Evolutionary conservation across 1,284 basidiomycete genomes (phyloP), one percentile per base, ranked within the genome.

Genomic region (Marasmius sp.): DNA sequence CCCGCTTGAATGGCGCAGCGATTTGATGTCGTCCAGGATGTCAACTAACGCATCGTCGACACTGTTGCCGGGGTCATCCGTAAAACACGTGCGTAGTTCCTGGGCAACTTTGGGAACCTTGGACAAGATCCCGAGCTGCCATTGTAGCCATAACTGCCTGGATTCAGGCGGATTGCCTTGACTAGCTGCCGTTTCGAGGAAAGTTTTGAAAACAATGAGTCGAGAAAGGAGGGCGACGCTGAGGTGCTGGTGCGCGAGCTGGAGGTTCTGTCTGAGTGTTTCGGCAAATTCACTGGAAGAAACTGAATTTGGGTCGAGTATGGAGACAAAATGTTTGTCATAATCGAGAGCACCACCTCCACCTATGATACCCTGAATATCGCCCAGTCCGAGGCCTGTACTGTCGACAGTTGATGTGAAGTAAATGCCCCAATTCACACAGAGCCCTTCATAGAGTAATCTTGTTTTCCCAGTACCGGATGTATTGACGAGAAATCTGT

Each of bases 381-480:
- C 57, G 9, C 8, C 10, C 7, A 50, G 34, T 6, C 50, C 48
- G 14, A 59, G 49, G 7, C 9, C 18, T 14, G 5, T 14, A 27
- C 49, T 52, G 33, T 59, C 58, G 16, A 59, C 48, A 5, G 14
- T 10, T 10, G 58, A 49, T 2, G 58, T 59, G 6, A 59, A 45
- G 39, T 51, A 59, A 33, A 59, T 8, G 16, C 58, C 58, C 58
- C 58, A 59, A 14, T 59, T 18, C 7, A 22, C 49, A 27, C 49
- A 52, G 12, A 59, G 49, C 16, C 58, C 49, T 53, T 59, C 58
- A 33, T 37, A 53, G 12, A 59, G 34, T 5, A 59, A 37, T 1
- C 58, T 34, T 2, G 58, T 59, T 41, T 59, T 59, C 11, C 58
- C 58, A 0, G 58, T 37, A 6, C 58, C 58, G 16, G 58, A 52